Evolutionary conservation across 768 basidiomycete genomes (phyloP).

Genomic region (Pleurotus cornucopiae): DNA sequence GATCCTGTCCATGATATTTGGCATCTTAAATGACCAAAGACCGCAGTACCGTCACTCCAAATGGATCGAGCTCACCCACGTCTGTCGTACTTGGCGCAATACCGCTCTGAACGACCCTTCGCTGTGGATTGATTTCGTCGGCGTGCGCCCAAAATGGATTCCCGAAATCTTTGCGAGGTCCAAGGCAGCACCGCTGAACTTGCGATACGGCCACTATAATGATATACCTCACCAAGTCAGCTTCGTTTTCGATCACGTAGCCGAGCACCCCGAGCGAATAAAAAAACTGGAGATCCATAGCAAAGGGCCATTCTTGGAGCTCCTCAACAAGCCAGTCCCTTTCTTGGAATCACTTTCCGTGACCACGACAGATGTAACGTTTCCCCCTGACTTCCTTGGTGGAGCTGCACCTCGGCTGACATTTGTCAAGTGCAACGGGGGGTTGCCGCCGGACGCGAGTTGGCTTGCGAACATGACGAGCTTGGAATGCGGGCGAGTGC

Average conservation of each 20-base stretch:
- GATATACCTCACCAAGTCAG: background rate
- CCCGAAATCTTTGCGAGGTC: background rate
- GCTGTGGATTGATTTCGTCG: background rate
- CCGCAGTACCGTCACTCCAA: background rate
- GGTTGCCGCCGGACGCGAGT: background rate
- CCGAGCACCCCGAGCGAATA: background rate
- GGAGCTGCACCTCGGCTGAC: background rate
- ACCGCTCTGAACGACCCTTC: background rate
- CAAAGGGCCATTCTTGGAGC: background rate
- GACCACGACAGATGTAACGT: background rate
- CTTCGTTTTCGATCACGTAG: background rate
- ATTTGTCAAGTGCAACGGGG: background rate
- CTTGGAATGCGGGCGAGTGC: background rate
- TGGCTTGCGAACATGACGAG: background rate
- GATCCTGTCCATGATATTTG: background rate
- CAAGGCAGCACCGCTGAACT: background rate
- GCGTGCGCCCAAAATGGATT: background rate
- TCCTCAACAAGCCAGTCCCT: background rate
- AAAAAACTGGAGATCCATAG: background rate
- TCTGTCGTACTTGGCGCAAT: background rate
- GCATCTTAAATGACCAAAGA: background rate
- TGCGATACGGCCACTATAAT: background rate
- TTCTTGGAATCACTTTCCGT: background rate
- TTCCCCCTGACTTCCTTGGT: background rate
- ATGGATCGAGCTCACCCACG: background rate